Base-by-base conservation (phyloP, 371 early-diverging fungal species). In the Vairimorpha necatrix region DNA sequence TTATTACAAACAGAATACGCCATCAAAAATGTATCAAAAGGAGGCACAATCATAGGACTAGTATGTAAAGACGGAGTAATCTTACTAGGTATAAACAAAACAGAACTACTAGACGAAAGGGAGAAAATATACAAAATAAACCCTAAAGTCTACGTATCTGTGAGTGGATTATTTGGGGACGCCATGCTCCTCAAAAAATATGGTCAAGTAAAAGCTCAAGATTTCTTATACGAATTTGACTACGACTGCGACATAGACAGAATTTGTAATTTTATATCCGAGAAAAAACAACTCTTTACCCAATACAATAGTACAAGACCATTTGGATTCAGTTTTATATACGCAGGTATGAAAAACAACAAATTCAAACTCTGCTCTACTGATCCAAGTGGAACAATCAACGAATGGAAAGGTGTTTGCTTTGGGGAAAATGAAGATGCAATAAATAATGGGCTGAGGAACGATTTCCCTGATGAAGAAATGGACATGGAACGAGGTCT, bases 1-100 rank as follows among this genome's bases (percentile, higher is more conserved):
- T 87, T 98, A 77, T 93, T 92, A 87, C 98, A 98, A 86, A 96
- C 96, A 75, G 97, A 98, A 86, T 96, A 96, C 87, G 98, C 98
- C 53, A 97, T 97, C 91, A 96, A 98, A 84, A 95, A 95, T 66
- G 94, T 98, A 82, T 91, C 92, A 11, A 93, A 92, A 78, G 99
- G 96, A 46, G 95, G 96, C 68, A 93, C 94, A 67, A 91, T 91
- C 16, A 87, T 96, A 38, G 99, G 99, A 48, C 87, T 93, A 62
- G 88, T 91, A 56, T 84, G 77, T 30, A 88, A 87, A 65, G 96
- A 97, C 72, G 98, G 98, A 61, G 88, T 96, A 67, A 92, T 97
- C 2, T 88, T 98, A 78, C 92, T 94, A 20, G 98, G 97, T 34
- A 94, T 95, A 84, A 94, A 93, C 85, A 93, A 93, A 86, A 91